Evolutionary conservation across 805 yeast species (phyloP).

Genomic region (Candida sithepensis): DNA sequence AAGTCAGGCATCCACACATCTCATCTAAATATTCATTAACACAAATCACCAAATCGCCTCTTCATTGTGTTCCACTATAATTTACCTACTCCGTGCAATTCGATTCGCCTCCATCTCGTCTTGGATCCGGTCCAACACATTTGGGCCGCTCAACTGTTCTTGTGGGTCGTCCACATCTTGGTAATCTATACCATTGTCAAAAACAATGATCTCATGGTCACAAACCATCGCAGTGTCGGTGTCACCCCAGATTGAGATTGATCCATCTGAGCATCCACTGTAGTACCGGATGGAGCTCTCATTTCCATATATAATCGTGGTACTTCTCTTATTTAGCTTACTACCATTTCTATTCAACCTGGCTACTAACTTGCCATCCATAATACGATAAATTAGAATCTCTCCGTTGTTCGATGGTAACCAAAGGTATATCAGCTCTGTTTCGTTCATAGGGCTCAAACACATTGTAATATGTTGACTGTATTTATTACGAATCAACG

Average conservation of each 20-base stretch:
- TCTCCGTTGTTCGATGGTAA: constrained; percentile 79
- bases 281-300: constrained; percentile 42
- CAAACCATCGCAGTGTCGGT: constrained; percentile 15
- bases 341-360: constrained; percentile 45
- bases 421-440: constrained; percentile 54
- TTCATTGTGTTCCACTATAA: background rate
- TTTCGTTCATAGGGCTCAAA: constrained; percentile 48
- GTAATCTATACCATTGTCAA: constrained; percentile 19
- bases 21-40: too few relatives aligned
- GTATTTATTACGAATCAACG: constrained; percentile 63
- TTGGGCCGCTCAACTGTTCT: background rate
- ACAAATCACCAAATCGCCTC: background rate
- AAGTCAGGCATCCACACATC: too few relatives aligned
- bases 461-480: constrained; percentile 55
- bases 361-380: constrained; percentile 60
- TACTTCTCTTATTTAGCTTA: constrained; percentile 32
- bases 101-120: constrained; percentile 28
- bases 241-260: constrained; percentile 56
- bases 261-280: constrained; percentile 68
- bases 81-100: constrained; percentile 1
- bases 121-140: constrained; percentile 25
- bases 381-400: constrained; percentile 51
- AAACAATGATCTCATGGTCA: constrained; percentile 6
- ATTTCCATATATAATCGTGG: constrained; percentile 48
- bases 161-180: constrained; percentile 3